Base-by-base conservation (phyloP, 2,329 filamentous ascomycete genomes). In the Fonsecaea nubica region DNA sequence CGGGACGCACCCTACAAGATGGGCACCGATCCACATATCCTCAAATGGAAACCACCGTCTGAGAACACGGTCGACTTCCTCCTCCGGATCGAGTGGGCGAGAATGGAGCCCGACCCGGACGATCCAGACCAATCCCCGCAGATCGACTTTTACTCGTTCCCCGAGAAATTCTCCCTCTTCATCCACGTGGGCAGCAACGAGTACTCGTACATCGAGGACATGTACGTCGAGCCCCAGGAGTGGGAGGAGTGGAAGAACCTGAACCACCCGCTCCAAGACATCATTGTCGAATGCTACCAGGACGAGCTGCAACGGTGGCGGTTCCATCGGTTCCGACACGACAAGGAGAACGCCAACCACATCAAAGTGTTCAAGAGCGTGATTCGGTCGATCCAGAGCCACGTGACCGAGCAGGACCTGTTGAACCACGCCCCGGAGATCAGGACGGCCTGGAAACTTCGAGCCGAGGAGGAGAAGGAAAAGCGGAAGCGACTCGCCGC, bases 31-130 rank as follows among this genome's bases (percentile, higher is more conserved):
- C 87, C 87, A 58, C 90, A 97, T 77, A 99, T 97, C 69, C 83
- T 99, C 45, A 99, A 99, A 79, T 99, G 95, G 95, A 99, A 99
- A 80, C 93, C 94, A 0, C 92, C 92, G 3, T 85, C 92, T 71
- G 95, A 99, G 78, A 99, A 99, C 81, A 96, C 93, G 0, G 88
- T 99, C 72, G 95, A 99, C 77, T 97, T 97, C 77, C 87, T 90
- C 50, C 85, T 98, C 73, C 87, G 86, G 59, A 85, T 99, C 52
- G 83, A 86, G 12, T 98, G 97, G 74, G 90, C 91, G 0, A 75
- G 83, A 0, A 82, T 90, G n/a, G 85, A 91, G 66, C 90, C 90
- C 0, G 86, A 90, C 74, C 85, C 87, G 13, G 79, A 83, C 15
- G 90, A 95, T 72, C 86, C 87, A 54, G 86, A 87, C 38, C 89